Evolutionary conservation across 2,329 filamentous ascomycete genomes (phyloP).

Genomic region (Fusarium sp.): DNA sequence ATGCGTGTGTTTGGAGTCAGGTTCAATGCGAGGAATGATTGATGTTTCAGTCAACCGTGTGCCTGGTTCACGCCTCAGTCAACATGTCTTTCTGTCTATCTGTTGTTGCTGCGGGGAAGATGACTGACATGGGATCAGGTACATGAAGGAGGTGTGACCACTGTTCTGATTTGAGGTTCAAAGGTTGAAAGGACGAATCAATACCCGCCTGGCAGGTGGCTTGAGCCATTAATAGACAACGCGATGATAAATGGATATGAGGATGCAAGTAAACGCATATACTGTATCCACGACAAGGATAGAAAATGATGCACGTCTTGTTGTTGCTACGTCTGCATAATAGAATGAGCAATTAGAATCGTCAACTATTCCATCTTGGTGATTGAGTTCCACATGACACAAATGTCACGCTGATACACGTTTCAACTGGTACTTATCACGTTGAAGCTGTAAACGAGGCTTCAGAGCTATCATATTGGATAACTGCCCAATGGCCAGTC

Average conservation of each 20-base stretch:
- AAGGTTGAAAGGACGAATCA: constrained; percentile 10
- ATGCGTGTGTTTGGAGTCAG: not conserved
- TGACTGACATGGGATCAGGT: constrained; percentile 6
- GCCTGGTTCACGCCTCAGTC: constrained; percentile 9
- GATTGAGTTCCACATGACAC: not conserved
- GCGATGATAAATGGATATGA: not conserved
- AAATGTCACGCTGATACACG: not conserved
- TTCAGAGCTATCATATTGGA: not conserved
- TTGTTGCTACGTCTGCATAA: not conserved
- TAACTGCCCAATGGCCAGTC: not conserved
- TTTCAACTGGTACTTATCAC: not conserved
- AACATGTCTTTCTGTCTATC: not conserved
- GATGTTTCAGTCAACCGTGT: constrained; percentile 29
- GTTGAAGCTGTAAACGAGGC: not conserved
- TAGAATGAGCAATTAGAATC: not conserved
- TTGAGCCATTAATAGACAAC: constrained; percentile 13
- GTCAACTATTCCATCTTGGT: not conserved
- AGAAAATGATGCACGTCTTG: not conserved
- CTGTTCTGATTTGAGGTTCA: constrained; percentile 17
- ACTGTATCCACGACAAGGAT: not conserved
- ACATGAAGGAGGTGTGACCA: constrained; percentile 11
- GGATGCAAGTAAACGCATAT: not conserved
- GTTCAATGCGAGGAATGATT: constrained; percentile 20
- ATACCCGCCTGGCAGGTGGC: constrained; percentile 19
- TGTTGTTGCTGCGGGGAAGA: constrained; percentile 26